Evolutionary conservation across 2,329 filamentous ascomycete genomes (phyloP).

Genomic region (Venturia effusa): DNA sequence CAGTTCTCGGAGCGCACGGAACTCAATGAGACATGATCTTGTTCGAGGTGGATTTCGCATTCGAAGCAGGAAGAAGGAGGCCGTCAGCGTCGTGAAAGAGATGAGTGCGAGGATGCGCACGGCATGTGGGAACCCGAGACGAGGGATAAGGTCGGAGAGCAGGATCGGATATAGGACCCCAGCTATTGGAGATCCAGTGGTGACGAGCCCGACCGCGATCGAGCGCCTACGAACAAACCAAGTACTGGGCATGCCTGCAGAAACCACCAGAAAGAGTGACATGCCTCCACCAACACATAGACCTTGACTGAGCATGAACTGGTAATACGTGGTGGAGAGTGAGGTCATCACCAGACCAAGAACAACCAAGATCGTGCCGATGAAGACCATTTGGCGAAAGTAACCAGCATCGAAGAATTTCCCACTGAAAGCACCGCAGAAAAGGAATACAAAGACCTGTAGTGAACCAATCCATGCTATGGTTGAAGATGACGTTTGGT

Average conservation of each 20-base stretch:
- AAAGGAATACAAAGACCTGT: slow-evolving; percentile 35
- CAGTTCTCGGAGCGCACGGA: slow-evolving; percentile 2
- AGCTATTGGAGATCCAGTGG: slow-evolving; percentile 31
- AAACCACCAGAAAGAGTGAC: too few relatives aligned
- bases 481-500: slow-evolving; percentile 27
- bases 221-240: too few relatives aligned
- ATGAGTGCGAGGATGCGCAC: background rate
- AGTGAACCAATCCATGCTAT: too few relatives aligned
- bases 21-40: background rate
- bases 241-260: too few relatives aligned
- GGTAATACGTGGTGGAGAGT: slow-evolving; percentile 5
- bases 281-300: too few relatives aligned
- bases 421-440: slow-evolving; percentile 34
- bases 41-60: background rate
- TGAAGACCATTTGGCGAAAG: slow-evolving; percentile 17
- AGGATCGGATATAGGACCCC: slow-evolving; percentile 43
- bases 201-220: too few relatives aligned
- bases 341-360: slow-evolving; percentile 3
- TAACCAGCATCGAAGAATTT: slow-evolving; percentile 34
- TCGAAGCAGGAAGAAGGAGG: background rate
- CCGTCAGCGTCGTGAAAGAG: background rate
- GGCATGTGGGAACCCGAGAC: slow-evolving; percentile 6
- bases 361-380: background rate
- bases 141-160: slow-evolving; percentile 42
- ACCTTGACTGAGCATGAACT: slow-evolving; percentile 16